Evolutionary conservation across 345 rosid species (phyloP).

Genomic region (Sapria himalayana): DNA sequence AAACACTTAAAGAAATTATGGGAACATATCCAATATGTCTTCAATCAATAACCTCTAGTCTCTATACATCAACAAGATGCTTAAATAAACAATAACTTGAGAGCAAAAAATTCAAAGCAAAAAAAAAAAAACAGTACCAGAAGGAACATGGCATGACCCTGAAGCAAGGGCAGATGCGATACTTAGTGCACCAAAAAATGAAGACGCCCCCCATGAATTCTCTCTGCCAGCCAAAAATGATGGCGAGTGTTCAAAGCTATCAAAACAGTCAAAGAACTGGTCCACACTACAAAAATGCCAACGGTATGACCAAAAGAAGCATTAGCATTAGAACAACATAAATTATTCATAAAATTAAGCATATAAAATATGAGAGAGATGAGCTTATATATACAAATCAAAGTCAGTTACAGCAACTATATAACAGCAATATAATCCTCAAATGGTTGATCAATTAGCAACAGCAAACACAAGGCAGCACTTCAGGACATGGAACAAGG

Average conservation of each 20-base stretch:
- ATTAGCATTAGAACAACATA: conserved; percentile 7
- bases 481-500: too few species aligned
- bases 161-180: conserved; percentile 98
- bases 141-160: conserved; percentile 64
- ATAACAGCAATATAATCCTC: too few species aligned
- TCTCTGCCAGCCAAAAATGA: conserved; percentile 80
- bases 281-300: conserved; percentile 40
- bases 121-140: conserved; percentile 29
- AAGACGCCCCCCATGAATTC: conserved; percentile 90
- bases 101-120: conserved; percentile 5
- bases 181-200: conserved; percentile 86
- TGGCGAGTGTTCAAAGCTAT: conserved; percentile 74
- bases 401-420: too few species aligned
- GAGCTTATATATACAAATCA: too few species aligned
- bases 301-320: conserved; percentile 1
- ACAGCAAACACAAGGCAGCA: too few species aligned
- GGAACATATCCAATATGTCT: too few species aligned
- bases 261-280: conserved; percentile 90
- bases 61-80: not conserved
- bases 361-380: too few species aligned
- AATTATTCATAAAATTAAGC: too few species aligned
- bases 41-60: too few species aligned
- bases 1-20: too few species aligned
- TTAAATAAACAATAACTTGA: not conserved
- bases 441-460: too few species aligned